Evolutionary conservation across 257 asterid genomes (phyloP).

Genomic region (Phtheirospermum japonicum): DNA sequence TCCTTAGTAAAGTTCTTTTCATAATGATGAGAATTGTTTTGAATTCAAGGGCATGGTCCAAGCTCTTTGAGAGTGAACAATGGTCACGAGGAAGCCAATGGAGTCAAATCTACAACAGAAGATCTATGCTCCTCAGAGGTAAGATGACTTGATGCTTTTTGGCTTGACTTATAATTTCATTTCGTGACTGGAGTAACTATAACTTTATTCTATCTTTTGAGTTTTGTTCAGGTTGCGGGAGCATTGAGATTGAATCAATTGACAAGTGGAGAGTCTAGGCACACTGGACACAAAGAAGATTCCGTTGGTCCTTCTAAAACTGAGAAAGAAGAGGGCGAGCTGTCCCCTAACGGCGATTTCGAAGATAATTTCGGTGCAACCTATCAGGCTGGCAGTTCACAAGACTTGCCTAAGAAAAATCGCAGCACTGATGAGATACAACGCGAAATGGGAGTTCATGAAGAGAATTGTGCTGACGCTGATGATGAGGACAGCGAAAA

Average conservation of each 20-base stretch:
- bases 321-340: conserved; percentile 92
- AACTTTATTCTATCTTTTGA: background rate
- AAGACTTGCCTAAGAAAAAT: conserved; percentile 38
- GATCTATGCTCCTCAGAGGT: conserved; percentile 59
- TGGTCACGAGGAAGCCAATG: conserved; percentile 49
- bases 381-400: conserved; percentile 48
- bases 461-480: conserved; percentile 50
- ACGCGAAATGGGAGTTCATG: conserved; percentile 45
- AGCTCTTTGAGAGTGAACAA: conserved; percentile 44
- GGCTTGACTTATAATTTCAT: conserved; percentile 15
- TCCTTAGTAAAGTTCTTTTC: conserved; percentile 10
- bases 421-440: conserved; percentile 40
- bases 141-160: conserved; percentile 25
- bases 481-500: conserved; percentile 83
- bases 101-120: conserved; percentile 44
- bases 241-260: conserved; percentile 36
- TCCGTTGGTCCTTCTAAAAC: conserved; percentile 46
- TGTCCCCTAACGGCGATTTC: conserved; percentile 73
- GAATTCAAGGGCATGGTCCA: conserved; percentile 45
- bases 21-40: conserved; percentile 24
- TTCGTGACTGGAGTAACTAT: conserved; percentile 14
- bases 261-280: conserved; percentile 49
- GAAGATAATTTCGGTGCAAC: conserved; percentile 64
- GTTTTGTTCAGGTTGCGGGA: conserved; percentile 39
- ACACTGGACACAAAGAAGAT: conserved; percentile 41